Evolutionary conservation across 345 rosid species (phyloP), one percentile per base, ranked within the genome.

Genomic region (Ailanthus altissimus): DNA sequence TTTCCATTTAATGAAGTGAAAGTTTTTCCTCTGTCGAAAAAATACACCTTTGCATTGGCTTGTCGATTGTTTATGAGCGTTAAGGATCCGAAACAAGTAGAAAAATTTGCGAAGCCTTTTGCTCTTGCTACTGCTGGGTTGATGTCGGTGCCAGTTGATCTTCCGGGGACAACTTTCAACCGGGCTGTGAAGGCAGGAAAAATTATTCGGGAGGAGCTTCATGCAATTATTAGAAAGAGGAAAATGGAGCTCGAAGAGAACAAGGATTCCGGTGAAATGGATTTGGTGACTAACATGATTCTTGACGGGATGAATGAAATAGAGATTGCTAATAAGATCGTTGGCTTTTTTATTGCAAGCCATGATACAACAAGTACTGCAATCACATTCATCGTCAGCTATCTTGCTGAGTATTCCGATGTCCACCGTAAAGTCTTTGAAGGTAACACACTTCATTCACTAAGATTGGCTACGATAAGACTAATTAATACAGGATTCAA

Each of bases 11-110:
- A 74, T 8, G 64, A 79, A 25, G 79, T 79, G 47, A 68, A 79
- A 69, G 84, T 79, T 23, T 84, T 76, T 59, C 86, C 81, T 3
- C 71, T 70, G 13, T 72, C 83, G 9, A 79, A 79, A 63, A 77
- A 79, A 43, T 84, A 81, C 60, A 79, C 81, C 10, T 84, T 81
- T 43, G 66, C 81, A n/a, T 51, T 81, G 26, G 81, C 87, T 36
- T 81, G 83, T 36, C 21, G 87, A 21, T 7, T 81, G 56, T 79
- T 84, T 67, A 66, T 81, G 72, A 66, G 81, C 45, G 57, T 84
- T 25, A 28, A 61, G 7, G 79, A 84, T 47, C 63, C 57, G 0
- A 26, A 65, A 2, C 58, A 56, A 16, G 70, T 84, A 4, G 74
- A 67, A 0, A 54, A 58, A 11, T 72, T 77, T 16, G 69, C 74